phyloP scores from a whole-genome alignment of 345 rosid genomes.

The Acer yangbiense region DNA sequence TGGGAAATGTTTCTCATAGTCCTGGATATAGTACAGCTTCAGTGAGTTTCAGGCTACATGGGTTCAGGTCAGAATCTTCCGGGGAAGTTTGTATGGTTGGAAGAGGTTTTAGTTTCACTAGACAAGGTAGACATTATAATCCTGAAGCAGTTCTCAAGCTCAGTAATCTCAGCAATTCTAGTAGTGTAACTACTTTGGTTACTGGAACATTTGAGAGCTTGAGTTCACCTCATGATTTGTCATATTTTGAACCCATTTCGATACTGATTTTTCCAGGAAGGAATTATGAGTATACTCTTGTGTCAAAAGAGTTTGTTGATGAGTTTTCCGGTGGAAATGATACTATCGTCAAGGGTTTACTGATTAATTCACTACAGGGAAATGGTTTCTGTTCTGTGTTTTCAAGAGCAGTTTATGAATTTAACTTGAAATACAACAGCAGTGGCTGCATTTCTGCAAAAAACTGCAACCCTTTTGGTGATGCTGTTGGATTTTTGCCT shows the following conservation, averaged over 20 bases:
- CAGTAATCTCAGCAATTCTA: slow-evolving; percentile 27
- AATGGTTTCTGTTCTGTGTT: slow-evolving; percentile 28
- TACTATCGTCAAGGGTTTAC: slow-evolving; percentile 11
- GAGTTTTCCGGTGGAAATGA: slow-evolving; percentile 18
- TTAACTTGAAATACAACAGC: slow-evolving; percentile 26
- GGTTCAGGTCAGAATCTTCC: slow-evolving; percentile 47
- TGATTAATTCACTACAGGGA: slow-evolving; percentile 2
- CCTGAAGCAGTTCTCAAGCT: slow-evolving; percentile 46
- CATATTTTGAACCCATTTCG: slow-evolving; percentile 40
- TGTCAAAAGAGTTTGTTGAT: slow-evolving; percentile 15
- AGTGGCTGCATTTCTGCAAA: slow-evolving; percentile 22
- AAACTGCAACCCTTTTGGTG: slow-evolving; percentile 27
- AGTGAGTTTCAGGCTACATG: slow-evolving; percentile 34
- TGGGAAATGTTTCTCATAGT: neutral
- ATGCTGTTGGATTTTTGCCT: slow-evolving; percentile 26
- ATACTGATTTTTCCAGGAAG: slow-evolving; percentile 38
- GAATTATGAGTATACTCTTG: slow-evolving; percentile 22
- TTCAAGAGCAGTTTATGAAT: slow-evolving; percentile 7
- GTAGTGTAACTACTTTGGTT: slow-evolving; percentile 40
- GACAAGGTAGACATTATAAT: slow-evolving; percentile 11
- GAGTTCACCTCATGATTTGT: slow-evolving; percentile 19
- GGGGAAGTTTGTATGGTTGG: slow-evolving; percentile 60
- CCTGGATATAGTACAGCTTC: neutral
- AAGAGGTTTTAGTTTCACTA: slow-evolving; percentile 19
- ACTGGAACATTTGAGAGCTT: slow-evolving; percentile 47